Evolutionary conservation across 202 grass and related monocot genomes (phyloP), one percentile per base, ranked within the genome.

Genomic region (Panicum hallii): DNA sequence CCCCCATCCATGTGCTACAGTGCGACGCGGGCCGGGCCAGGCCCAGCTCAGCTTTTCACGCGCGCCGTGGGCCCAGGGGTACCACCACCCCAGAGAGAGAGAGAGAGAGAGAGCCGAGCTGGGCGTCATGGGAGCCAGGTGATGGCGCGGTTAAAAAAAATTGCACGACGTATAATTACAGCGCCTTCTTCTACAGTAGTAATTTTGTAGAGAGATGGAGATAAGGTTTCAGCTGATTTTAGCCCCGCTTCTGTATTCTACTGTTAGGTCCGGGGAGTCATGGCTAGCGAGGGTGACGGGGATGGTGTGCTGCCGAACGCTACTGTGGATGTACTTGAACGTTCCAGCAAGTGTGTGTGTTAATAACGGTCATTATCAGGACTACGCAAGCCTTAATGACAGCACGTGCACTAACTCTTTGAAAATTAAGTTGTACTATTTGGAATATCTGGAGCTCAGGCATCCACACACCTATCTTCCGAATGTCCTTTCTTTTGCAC

Each of bases 31-130:
- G 67, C 8, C 46, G 26, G 22, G 38, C 44, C 86, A 70, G 53
- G 44, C 32, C 44, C 60, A 65, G 60, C 62, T 78, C 79, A 79
- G 57, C 49, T 80, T 85, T 85, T 63, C 23, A 70, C 63, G 54
- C 19, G 49, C 20, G 56, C 22, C 16, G 78, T 30, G 83, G 47
- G 69, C 26, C 86, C 72, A 71, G 41, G 38, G 75, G 64, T 63
- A 43, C 71, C 6, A 28, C 56, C 8, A 46, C 20, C 17, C 0
- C 47, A 49, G 12, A 48, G 2, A 14, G 1, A 41, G 3, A 1
- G 26, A 1, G 26, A 26, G 26, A 26, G 26, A 26, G 26, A 26
- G 26, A 26, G 26, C 67, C 20, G 5, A 7, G 0, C 67, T 47
- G 67, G 28, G 43, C 0, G 20, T 47, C 43, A 69, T 68, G 38